phyloP scores from a whole-genome alignment of 2,329 filamentous ascomycete genomes.

The Exophiala viscosa region DNA sequence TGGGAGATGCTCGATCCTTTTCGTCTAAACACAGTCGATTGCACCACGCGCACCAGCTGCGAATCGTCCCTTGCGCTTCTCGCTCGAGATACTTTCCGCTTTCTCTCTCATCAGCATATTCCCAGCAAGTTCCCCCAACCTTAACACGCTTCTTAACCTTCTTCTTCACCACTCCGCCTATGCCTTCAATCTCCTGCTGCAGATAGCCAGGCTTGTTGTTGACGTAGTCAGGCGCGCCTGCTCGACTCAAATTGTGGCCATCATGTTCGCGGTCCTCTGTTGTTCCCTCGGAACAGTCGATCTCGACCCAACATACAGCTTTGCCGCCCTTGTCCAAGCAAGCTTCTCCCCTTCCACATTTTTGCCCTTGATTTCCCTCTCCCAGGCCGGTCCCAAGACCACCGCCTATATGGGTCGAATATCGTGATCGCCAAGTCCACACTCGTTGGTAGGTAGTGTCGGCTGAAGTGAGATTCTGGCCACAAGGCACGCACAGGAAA shows the following conservation, averaged over 20 bases:
- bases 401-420: constrained; percentile 70
- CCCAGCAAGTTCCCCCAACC: constrained; percentile 79
- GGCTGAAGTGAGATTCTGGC: constrained; percentile 59
- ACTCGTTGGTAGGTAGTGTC: constrained; percentile 62
- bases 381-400: constrained; percentile 83
- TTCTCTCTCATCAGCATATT: constrained; percentile 74
- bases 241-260: constrained; percentile 25
- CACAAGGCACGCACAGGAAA: constrained; percentile 85
- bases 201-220: constrained; percentile 65
- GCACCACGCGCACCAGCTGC: constrained; percentile 95
- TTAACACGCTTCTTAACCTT: constrained; percentile 79
- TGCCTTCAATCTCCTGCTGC: constrained; percentile 84
- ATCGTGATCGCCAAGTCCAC: constrained; percentile 86
- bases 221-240: constrained; percentile 16
- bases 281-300: constrained; percentile 76
- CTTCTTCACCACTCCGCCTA: constrained; percentile 82
- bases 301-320: constrained; percentile 63
- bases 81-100: constrained; percentile 63
- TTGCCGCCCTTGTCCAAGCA: constrained; percentile 75
- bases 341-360: constrained; percentile 72
- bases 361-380: constrained; percentile 81
- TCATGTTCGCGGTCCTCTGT: constrained; percentile 42
- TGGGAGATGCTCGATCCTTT: constrained; percentile 37
- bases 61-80: constrained; percentile 64
- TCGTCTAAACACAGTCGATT: constrained; percentile 65